phyloP scores from a whole-genome alignment of 768 basidiomycete genomes.

The Podaxis sp. region DNA sequence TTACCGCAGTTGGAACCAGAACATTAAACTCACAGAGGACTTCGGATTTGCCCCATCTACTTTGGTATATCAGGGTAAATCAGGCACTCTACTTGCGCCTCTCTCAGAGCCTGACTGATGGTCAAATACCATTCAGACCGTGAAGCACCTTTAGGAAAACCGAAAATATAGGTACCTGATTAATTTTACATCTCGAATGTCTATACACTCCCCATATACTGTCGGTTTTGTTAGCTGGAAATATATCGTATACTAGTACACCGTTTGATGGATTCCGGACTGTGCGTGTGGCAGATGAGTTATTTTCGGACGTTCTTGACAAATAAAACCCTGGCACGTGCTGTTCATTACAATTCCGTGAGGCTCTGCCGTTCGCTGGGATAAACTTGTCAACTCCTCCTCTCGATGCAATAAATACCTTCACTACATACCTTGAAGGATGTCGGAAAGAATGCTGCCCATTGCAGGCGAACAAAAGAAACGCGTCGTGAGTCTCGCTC shows the following conservation, averaged over 20 bases:
- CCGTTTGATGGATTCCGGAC: background rate
- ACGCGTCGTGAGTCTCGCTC: conserved; percentile 68
- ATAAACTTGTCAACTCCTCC: conserved; percentile 12
- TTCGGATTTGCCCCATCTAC: conserved; percentile 90
- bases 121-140: conserved; percentile 32
- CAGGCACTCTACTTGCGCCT: background rate
- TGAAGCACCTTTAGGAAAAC: conserved; percentile 60
- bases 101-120: conserved; percentile 8
- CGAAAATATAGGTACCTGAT: conserved; percentile 41
- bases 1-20: conserved; percentile 35
- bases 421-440: conserved; percentile 20
- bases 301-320: conserved; percentile 4
- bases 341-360: conserved; percentile 12
- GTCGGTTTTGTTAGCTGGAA: background rate
- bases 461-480: conserved; percentile 81
- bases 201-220: conserved; percentile 2
- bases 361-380: conserved; percentile 6
- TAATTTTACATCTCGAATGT: conserved; percentile 24
- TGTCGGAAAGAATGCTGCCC: conserved; percentile 55
- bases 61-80: conserved; percentile 65
- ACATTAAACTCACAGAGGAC: conserved; percentile 64
- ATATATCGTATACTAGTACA: background rate
- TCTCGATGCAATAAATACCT: conserved; percentile 13
- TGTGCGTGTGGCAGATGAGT: background rate
- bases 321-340: conserved; percentile 13